Evolutionary conservation across 2,329 filamentous ascomycete species (phyloP), one percentile per base, ranked within the genome.

Genomic region (Aspergillus proliferans): DNA sequence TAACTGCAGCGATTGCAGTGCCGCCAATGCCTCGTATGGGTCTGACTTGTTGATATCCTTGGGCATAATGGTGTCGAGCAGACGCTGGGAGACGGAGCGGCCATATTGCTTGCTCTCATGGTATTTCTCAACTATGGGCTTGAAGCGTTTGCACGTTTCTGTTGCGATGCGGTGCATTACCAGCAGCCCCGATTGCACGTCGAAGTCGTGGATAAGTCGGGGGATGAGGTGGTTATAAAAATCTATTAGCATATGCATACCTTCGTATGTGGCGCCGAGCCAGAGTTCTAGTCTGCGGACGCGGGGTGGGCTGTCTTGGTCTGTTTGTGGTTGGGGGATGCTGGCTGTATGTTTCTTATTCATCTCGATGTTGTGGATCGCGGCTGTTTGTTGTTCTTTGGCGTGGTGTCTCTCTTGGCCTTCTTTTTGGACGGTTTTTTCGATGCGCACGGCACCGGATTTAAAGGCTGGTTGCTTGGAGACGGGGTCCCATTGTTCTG

Each of bases 401-500:
- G 52, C 49, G 21, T 60, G 55, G 19, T 7, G 26, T 4, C 3
- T 24, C 10, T 52, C 38, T 45, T 53, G 15, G 22, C 47, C 49
- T n/a, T 55, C 49, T 15, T 49, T 47, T 28, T 56, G 48, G 6
- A 50, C 50, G 10, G 60, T 49, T 50, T 68, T 69, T 14, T 64
- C 62, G 42, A 71, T 62, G 4, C 59, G 52, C 6, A 68, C 58
- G 1, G 67, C 63, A 7, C 67, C 66, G 9, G 64, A 60, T 51
- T 71, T 70, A 60, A 70, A 70, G 34, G 51, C 54, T 7, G 68
- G 68, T 39, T 70, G 67, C 45, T 70, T 71, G 10, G 66, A 70
- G 9, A 70, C 58, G 0, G 66, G 65, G 49, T 69, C 67, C 67
- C 56, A 62, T 55, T 58, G 59, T 43, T 61, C 61, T 63, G 19